phyloP scores from a whole-genome alignment of 176 grass and related monocot genomes.

The Eleusine indica region DNA sequence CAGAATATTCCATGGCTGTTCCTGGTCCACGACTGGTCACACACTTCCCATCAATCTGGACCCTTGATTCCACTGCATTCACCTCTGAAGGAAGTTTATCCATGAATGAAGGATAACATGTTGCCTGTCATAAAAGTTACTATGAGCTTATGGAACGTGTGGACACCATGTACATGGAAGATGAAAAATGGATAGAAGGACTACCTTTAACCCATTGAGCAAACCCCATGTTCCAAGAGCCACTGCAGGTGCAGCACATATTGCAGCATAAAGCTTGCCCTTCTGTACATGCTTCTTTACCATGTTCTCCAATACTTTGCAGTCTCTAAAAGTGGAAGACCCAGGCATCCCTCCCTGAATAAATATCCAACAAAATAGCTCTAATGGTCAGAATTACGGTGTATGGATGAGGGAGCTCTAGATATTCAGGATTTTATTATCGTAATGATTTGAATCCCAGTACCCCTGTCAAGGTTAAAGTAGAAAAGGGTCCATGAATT shows the following conservation, averaged over 20 bases:
- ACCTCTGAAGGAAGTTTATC: slow-evolving; percentile 66
- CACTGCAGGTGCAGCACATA: slow-evolving; percentile 73
- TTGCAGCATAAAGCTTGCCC: slow-evolving; percentile 63
- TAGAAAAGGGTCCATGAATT: neutral
- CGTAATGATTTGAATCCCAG: neutral
- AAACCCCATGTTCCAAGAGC: slow-evolving; percentile 77
- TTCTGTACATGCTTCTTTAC: slow-evolving; percentile 67
- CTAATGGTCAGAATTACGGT: neutral
- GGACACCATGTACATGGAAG: neutral
- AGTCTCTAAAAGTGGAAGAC: slow-evolving; percentile 58
- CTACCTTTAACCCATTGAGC: slow-evolving; percentile 70
- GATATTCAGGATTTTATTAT: neutral
- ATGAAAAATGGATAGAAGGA: neutral
- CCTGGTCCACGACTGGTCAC: slow-evolving; percentile 72
- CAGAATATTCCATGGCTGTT: slow-evolving; percentile 72
- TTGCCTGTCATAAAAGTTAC: slow-evolving; percentile 48
- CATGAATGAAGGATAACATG: slow-evolving; percentile 76
- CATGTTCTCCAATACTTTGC: slow-evolving; percentile 52
- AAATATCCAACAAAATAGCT: neutral
- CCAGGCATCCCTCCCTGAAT: slow-evolving; percentile 75
- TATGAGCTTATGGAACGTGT: slow-evolving; percentile 20
- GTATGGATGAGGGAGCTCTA: neutral
- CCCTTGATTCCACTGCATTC: slow-evolving; percentile 68
- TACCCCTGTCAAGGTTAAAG: neutral
- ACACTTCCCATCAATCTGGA: slow-evolving; percentile 72